Conservation (phyloP, 140 eudicot species). For the Ambrosia hybrid region DNA sequence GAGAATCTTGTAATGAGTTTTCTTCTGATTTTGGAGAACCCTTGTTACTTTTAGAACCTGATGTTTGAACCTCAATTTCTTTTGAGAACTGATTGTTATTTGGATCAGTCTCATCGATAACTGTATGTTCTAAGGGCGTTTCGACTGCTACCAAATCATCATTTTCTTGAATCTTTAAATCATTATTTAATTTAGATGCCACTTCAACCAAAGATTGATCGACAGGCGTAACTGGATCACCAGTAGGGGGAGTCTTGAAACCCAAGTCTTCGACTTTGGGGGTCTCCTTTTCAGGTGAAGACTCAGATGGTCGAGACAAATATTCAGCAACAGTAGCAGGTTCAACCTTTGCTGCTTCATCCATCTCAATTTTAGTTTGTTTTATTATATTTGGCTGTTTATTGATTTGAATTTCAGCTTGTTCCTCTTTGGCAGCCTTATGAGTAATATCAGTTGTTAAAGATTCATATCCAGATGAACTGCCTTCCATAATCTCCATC, state of each 20-base stretch:
- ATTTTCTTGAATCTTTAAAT: conserved; percentile 13
- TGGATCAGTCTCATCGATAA: conserved; percentile 21
- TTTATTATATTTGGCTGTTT: conserved; percentile 13
- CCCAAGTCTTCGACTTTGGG: conserved; percentile 24
- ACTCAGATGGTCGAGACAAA: conserved; percentile 28
- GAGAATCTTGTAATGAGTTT: conserved; percentile 13
- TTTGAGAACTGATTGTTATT: conserved; percentile 21
- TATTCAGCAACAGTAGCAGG: conserved; percentile 33
- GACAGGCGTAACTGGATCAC: conserved; percentile 30
- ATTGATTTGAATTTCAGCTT: conserved; percentile 24
- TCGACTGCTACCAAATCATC: conserved; percentile 17
- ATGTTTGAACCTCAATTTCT: conserved; percentile 29
- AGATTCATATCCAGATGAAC: conserved; percentile 24
- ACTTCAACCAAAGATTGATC: conserved; percentile 29
- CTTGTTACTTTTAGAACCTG: conserved; percentile 5
- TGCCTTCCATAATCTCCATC: conserved; percentile 18
- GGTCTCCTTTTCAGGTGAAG: conserved; percentile 30
- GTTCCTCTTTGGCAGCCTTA: conserved; percentile 5
- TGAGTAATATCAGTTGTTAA: conserved; percentile 14
- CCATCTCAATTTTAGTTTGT: conserved; percentile 12
- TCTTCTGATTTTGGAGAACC: conserved; percentile 19
- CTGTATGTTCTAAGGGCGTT: conserved; percentile 16
- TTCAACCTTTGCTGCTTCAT: conserved; percentile 22
- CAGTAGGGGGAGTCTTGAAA: conserved; percentile 25
- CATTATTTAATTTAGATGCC: conserved; percentile 25